phyloP scores from a whole-genome alignment of 164 flowering plant species.

The Aristolochia californica region DNA sequence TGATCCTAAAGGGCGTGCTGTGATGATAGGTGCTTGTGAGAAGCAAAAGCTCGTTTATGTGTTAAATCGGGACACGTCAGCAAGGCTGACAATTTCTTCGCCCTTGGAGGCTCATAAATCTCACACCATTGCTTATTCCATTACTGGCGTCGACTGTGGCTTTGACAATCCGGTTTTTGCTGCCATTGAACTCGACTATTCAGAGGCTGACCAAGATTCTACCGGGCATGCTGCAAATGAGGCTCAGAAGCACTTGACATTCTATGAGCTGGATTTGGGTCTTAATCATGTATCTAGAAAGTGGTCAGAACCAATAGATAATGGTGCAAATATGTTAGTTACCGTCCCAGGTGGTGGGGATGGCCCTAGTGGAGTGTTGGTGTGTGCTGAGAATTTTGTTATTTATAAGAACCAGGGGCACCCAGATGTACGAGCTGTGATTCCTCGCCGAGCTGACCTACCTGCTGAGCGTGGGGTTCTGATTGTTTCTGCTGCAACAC shows the following conservation, averaged over 20 bases:
- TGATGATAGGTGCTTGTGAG: conserved; percentile 92
- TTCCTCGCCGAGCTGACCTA: conserved; percentile 82
- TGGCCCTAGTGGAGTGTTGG: conserved; percentile 96
- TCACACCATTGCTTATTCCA: conserved; percentile 68
- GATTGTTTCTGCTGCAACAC: conserved; percentile 85
- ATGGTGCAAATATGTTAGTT: conserved; percentile 93
- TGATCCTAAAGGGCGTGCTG: conserved; percentile 95
- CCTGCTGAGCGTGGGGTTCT: conserved; percentile 95
- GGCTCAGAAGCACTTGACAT: conserved; percentile 91
- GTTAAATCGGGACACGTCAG: conserved; percentile 82
- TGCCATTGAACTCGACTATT: conserved; percentile 92
- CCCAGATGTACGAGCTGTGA: conserved; percentile 83
- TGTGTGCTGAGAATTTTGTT: conserved; percentile 96
- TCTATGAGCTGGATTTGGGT: conserved; percentile 93
- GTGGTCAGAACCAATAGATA: conserved; percentile 94
- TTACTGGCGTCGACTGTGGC: conserved; percentile 91
- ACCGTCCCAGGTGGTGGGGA: conserved; percentile 98
- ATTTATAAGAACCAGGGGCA: conserved; percentile 99
- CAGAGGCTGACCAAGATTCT: conserved; percentile 92
- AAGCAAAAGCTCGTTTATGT: conserved; percentile 97
- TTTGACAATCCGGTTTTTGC: conserved; percentile 96
- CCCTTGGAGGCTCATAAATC: conserved; percentile 95
- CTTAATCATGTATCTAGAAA: conserved; percentile 93
- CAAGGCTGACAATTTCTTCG: conserved; percentile 87
- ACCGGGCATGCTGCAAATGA: conserved; percentile 85